Conservation (phyloP, 139 green algal genomes). For the Bryopsis sp. region DNA sequence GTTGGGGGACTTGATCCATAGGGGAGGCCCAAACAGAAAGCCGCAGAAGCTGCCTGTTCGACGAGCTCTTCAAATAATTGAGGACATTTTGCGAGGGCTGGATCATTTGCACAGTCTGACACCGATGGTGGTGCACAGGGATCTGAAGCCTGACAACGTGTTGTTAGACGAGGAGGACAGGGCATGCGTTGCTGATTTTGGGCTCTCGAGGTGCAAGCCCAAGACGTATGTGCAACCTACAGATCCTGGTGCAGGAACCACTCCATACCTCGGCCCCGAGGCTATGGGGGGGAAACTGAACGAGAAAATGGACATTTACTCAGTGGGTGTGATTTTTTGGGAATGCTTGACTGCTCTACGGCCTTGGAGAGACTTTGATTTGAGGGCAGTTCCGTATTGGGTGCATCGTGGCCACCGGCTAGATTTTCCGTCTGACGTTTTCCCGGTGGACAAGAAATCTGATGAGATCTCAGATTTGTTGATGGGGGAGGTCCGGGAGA, state of each 20-base stretch:
- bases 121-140: too few relatives aligned
- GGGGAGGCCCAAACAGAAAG: constrained; percentile 18
- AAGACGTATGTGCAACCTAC: neutral
- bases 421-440: too few relatives aligned
- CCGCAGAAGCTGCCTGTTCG: too few relatives aligned
- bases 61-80: too few relatives aligned
- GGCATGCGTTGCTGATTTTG: constrained; percentile 11
- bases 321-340: neutral
- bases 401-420: too few relatives aligned
- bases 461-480: neutral
- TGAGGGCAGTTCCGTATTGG: too few relatives aligned
- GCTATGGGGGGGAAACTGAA: neutral
- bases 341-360: neutral
- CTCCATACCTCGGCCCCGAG: neutral
- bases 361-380: neutral
- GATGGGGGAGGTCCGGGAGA: neutral
- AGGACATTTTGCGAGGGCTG: too few relatives aligned
- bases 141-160: constrained; percentile 19
- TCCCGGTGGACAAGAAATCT: too few relatives aligned
- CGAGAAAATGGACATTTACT: neutral
- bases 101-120: too few relatives aligned
- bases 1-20: too few relatives aligned
- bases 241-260: neutral
- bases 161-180: constrained; percentile 13
- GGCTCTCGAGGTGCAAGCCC: neutral